phyloP scores from a whole-genome alignment of 2,329 filamentous ascomycete species.

The Pseudogymnoascus sp. region DNA sequence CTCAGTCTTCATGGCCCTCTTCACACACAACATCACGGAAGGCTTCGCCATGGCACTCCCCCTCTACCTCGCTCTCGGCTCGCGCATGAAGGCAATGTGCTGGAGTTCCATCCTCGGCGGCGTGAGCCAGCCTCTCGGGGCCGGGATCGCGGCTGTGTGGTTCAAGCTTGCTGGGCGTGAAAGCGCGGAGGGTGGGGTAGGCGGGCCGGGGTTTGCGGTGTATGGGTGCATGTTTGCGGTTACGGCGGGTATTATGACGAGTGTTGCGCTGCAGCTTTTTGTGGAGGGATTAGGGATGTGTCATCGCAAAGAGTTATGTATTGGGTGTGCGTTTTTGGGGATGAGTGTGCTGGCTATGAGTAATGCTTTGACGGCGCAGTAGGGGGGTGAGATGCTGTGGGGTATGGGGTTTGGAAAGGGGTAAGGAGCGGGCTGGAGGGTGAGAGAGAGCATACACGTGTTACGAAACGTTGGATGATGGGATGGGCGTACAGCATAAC shows the following conservation, averaged over 20 bases:
- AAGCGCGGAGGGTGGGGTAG: constrained; percentile 28
- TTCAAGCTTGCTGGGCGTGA: constrained; percentile 59
- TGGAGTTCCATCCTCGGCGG: constrained; percentile 81
- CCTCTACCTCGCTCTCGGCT: constrained; percentile 81
- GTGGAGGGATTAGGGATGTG: constrained; percentile 77
- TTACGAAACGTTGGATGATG: background rate
- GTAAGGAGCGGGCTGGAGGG: background rate
- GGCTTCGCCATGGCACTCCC: constrained; percentile 91
- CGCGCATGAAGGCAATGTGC: constrained; percentile 70
- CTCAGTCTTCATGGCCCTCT: constrained; percentile 88
- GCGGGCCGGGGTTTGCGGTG: constrained; percentile 43
- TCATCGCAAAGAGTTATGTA: constrained; percentile 68
- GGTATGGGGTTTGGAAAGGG: background rate
- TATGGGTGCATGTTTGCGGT: constrained; percentile 80
- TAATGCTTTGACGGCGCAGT: constrained; percentile 65
- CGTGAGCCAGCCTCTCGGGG: constrained; percentile 77
- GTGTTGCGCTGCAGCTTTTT: constrained; percentile 82
- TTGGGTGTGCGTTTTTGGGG: constrained; percentile 71
- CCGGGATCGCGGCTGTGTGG: constrained; percentile 76
- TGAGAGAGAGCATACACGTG: background rate
- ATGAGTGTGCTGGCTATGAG: constrained; percentile 84
- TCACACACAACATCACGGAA: constrained; percentile 97
- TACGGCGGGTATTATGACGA: constrained; percentile 92
- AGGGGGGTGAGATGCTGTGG: too few species aligned
- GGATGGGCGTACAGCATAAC: background rate